These are phyloP conservation scores for Auricularia auricula-judae DNA, from an alignment of 768 basidiomycete species.

Conservation along the genomic window DNA sequence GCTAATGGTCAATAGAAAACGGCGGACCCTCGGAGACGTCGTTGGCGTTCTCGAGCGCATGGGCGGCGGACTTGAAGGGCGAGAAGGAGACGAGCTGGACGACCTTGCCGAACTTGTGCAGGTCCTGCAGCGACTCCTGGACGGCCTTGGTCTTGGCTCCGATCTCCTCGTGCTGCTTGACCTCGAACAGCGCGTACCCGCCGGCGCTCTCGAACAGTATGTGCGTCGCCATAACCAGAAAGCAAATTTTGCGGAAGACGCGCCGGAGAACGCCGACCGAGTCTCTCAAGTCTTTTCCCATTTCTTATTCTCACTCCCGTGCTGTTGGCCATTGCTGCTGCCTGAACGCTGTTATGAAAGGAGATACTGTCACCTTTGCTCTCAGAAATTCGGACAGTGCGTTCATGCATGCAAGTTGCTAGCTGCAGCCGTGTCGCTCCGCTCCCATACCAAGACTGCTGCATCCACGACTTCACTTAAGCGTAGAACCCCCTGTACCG, in stretches of 20 bases:
- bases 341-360: too few relatives aligned
- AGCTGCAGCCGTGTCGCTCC: too few relatives aligned
- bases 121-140: conserved; percentile 79
- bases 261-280: neutral
- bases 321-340: too few relatives aligned
- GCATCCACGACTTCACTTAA: too few relatives aligned
- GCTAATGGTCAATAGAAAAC: neutral
- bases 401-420: too few relatives aligned
- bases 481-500: too few relatives aligned
- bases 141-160: conserved; percentile 66
- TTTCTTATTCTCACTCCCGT: neutral
- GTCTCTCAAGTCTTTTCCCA: neutral
- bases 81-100: conserved; percentile 82
- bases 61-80: conserved; percentile 87
- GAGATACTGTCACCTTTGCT: too few relatives aligned
- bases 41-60: conserved; percentile 91
- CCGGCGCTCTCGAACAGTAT: conserved; percentile 89
- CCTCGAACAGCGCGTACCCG: conserved; percentile 88
- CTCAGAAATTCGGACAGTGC: too few relatives aligned
- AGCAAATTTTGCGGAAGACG: neutral
- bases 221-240: conserved; percentile 54
- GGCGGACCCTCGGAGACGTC: conserved; percentile 87
- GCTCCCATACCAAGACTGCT: too few relatives aligned
- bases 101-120: conserved; percentile 87
- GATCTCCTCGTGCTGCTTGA: conserved; percentile 78